Evolutionary conservation across 2,329 filamentous ascomycete species (phyloP).

Genomic region (Rugonectria rugulosa): DNA sequence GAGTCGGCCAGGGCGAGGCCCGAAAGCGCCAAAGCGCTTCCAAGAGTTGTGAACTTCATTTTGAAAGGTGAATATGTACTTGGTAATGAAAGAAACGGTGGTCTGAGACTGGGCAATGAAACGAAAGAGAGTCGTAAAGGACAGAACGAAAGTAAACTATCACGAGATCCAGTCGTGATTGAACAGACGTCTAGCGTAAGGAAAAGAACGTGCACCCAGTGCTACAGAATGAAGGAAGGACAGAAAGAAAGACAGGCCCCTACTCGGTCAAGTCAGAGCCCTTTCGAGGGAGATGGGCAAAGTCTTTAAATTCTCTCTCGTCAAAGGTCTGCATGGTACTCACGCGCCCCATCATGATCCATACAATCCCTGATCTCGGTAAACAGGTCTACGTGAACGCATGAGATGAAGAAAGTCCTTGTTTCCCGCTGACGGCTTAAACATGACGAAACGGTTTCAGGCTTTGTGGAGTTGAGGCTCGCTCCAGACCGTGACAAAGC

Average conservation of each 20-base stretch:
- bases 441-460: conserved; percentile 23
- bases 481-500: not conserved
- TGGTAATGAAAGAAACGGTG: not conserved
- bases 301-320: conserved; percentile 4
- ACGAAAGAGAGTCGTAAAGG: conserved; percentile 1
- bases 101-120: not conserved
- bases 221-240: conserved; percentile 15
- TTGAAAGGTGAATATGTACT: not conserved
- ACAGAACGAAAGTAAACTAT: conserved; percentile 13
- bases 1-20: conserved; percentile 23
- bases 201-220: conserved; percentile 24
- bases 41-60: conserved; percentile 31
- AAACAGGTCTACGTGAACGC: conserved; percentile 7
- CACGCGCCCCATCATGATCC: not conserved
- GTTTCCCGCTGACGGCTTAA: not conserved
- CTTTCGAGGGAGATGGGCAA: not conserved
- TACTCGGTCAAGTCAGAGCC: not conserved
- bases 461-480: conserved; percentile 3
- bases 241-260: conserved; percentile 17
- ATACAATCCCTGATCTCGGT: not conserved
- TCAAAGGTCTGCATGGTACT: not conserved
- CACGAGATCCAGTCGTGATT: conserved; percentile 20
- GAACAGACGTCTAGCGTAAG: conserved; percentile 14
- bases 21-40: conserved; percentile 27
- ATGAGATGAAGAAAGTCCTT: not conserved